Evolutionary conservation across 2,329 filamentous ascomycete species (phyloP).

Genomic region (Thyridium curvatum): DNA sequence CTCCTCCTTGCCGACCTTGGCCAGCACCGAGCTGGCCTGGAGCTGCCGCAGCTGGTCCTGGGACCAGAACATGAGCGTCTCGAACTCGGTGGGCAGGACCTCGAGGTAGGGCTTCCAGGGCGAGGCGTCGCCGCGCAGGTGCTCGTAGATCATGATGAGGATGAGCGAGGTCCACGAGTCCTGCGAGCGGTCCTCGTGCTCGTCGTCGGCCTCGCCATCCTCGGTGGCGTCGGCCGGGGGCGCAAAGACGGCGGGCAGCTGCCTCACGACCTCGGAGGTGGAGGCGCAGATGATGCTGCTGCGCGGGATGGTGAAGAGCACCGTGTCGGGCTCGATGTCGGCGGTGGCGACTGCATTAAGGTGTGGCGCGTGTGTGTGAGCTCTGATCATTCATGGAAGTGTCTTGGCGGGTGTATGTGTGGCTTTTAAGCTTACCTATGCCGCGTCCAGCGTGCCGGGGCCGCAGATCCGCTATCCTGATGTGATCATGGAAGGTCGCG

Average conservation of each 20-base stretch:
- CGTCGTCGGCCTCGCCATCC: slow-evolving; percentile 29
- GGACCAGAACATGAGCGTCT: slow-evolving; percentile 89
- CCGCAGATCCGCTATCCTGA: slow-evolving; percentile 47
- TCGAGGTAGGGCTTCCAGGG: slow-evolving; percentile 74
- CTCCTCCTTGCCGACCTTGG: slow-evolving; percentile 68
- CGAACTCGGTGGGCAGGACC: slow-evolving; percentile 64
- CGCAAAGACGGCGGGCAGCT: slow-evolving; percentile 48
- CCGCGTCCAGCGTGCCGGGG: slow-evolving; percentile 45
- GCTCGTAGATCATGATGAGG: slow-evolving; percentile 75
- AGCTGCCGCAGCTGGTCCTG: slow-evolving; percentile 63
- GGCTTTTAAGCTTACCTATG: slow-evolving; percentile 36
- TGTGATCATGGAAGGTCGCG: slow-evolving; percentile 45
- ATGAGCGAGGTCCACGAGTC: slow-evolving; percentile 59
- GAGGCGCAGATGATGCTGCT: slow-evolving; percentile 62
- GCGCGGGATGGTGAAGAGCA: slow-evolving; percentile 75
- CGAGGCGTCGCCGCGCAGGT: slow-evolving; percentile 50
- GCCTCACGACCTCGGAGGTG: slow-evolving; percentile 61
- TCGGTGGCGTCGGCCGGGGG: slow-evolving; percentile 20
- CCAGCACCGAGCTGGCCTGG: slow-evolving; percentile 68
- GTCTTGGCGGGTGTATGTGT: background rate
- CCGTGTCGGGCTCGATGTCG: slow-evolving; percentile 67
- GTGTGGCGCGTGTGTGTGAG: slow-evolving; percentile 9
- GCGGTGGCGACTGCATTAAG: slow-evolving; percentile 54
- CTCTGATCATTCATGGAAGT: background rate
- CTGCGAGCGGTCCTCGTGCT: slow-evolving; percentile 24